Base-by-base conservation (phyloP, 1,284 basidiomycete species). In the Ganoderma lucidum region DNA sequence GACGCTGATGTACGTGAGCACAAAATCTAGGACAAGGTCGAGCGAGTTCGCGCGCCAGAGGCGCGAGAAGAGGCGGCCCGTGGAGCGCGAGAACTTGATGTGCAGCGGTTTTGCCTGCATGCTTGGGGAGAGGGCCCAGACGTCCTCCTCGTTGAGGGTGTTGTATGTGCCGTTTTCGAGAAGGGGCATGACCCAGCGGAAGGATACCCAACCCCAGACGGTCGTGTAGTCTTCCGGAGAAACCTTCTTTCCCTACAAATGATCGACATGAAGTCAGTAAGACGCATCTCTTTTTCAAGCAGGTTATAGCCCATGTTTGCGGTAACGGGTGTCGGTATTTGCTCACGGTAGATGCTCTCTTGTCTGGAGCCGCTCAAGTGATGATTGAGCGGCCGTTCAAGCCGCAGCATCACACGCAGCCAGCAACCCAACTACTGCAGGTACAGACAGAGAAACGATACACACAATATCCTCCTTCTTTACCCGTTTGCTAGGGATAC, bases 131-230 rank as follows among this genome's bases (percentile, higher is more conserved):
- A 96, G 82, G 2, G 81, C 74, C 85, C 93, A 95, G 0, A 96
- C 86, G 75, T 95, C 93, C 0, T 82, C 80, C 69, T 93, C 90
- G 68, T 91, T 85, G 28, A 96, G 81, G 12, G 91, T 93, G 9
- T 82, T 83, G 65, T 84, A 74, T 19, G 87, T 85, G 15, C 93
- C 93, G 80, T 88, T 82, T 64, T 81, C 76, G 68, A 96, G 86
- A 32, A 96, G 83, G 0, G 90, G 88, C 69, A 87, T 85, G 59
- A 96, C 84, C 95, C 95, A 96, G 37, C 77, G 81, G 81, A 96
- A 96, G 0, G 91, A 90, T n/a, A 93, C 81, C 92, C 94, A 96
- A 6, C 88, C 85, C 81, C 86, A 90, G 0, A 96, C 83, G 0
- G 89, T 86, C 4, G 92, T 92, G 72, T 91, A 90, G 76, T 96